phyloP scores from a whole-genome alignment of 345 rosid species.

The Triadica sebifera region DNA sequence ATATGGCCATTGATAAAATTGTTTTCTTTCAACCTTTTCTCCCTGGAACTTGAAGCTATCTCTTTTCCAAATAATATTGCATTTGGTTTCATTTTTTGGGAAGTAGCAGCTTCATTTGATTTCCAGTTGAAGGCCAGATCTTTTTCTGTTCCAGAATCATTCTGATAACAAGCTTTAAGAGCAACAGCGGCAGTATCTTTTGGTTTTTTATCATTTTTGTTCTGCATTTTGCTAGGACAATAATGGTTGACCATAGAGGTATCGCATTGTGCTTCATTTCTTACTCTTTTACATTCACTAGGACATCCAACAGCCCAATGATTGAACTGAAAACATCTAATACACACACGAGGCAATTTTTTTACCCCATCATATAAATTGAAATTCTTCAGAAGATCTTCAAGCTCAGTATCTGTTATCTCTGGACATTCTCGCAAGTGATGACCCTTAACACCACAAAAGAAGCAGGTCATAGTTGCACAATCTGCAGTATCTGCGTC shows the following conservation, averaged over 20 bases:
- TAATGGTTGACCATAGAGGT: slow-evolving; percentile 19
- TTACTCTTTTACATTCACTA: slow-evolving; percentile 27
- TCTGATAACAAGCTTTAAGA: slow-evolving; percentile 8
- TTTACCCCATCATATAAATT: slow-evolving; percentile 38
- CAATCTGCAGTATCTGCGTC: slow-evolving; percentile 32
- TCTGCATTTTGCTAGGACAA: slow-evolving; percentile 24
- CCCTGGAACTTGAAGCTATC: slow-evolving; percentile 42
- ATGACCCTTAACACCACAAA: slow-evolving; percentile 72
- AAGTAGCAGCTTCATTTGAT: slow-evolving; percentile 23
- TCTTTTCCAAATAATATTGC: slow-evolving; percentile 14
- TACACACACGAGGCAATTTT: slow-evolving; percentile 46
- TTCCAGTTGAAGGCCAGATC: slow-evolving; percentile 10
- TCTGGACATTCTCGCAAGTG: slow-evolving; percentile 57
- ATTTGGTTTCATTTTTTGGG: slow-evolving; percentile 16
- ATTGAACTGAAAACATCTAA: slow-evolving; percentile 62
- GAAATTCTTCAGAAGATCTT: slow-evolving; percentile 45
- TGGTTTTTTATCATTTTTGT: slow-evolving; percentile 22
- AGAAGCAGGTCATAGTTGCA: slow-evolving; percentile 49
- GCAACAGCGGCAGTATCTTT: slow-evolving; percentile 9
- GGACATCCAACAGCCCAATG: slow-evolving; percentile 88
- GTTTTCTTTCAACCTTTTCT: slow-evolving; percentile 29
- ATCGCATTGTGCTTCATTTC: slow-evolving; percentile 14
- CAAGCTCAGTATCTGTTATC: slow-evolving; percentile 58
- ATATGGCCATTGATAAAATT: slow-evolving; percentile 16
- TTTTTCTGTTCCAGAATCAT: slow-evolving; percentile 20